Percentiles rank a stretch among this genome's conserved stretches.
These are phyloP conservation scores for Amphirosellinia nigrospora DNA, from an alignment of 495 filamentous ascomycete species.

Conservation along the genomic window DNA sequence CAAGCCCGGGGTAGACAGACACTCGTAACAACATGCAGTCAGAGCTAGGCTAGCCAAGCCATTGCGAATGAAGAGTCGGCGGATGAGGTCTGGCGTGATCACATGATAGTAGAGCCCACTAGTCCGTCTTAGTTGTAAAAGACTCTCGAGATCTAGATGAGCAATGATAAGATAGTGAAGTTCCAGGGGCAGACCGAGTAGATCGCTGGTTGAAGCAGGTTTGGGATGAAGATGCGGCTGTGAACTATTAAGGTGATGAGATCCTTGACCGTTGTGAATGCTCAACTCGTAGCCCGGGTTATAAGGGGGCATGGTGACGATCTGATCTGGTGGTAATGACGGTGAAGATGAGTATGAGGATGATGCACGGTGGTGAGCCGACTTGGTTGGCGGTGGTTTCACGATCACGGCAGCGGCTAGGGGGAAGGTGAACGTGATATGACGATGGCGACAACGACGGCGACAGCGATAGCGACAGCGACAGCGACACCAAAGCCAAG, in stretches of 20 bases:
- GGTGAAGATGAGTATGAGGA: background rate
- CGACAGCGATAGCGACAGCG: background rate
- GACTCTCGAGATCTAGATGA: conserved; percentile 36
- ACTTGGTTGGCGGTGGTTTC: background rate
- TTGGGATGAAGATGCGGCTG: background rate
- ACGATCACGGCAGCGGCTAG: background rate
- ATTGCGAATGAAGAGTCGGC: conserved; percentile 31
- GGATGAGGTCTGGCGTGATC: conserved; percentile 35
- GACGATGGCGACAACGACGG: background rate
- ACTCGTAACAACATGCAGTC: conserved; percentile 34
- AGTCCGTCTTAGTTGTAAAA: conserved; percentile 34
- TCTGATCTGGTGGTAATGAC: background rate
- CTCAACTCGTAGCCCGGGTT: conserved; percentile 15
- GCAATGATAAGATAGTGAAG: conserved; percentile 39
- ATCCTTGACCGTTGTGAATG: background rate
- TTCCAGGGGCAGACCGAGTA: conserved; percentile 32
- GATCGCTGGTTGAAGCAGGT: conserved; percentile 2
- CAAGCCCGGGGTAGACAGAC: conserved; percentile 39
- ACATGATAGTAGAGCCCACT: conserved; percentile 35
- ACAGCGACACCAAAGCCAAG: background rate
- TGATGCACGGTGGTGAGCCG: background rate
- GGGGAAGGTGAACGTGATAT: background rate
- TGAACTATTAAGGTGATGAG: background rate
- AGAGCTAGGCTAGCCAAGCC: conserved; percentile 24
- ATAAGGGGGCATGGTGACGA: conserved; percentile 9